Evolutionary conservation across 83 land plant species (phyloP).

Genomic region (Isoetes engelmannii): DNA sequence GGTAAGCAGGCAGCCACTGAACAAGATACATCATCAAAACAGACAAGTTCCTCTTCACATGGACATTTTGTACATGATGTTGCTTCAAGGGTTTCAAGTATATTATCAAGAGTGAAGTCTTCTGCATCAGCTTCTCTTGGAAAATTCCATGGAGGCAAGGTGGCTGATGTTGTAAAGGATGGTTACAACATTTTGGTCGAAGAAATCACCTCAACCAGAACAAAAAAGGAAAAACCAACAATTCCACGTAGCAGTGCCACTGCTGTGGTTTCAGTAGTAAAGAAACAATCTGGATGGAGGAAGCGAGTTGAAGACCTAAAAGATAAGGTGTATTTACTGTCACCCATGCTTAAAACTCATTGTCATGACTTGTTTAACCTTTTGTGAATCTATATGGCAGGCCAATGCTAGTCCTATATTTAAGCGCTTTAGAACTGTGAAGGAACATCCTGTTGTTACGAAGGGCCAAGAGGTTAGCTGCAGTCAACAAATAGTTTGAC

Average conservation of each 20-base stretch:
- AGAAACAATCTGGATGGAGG: slow-evolving; percentile 48
- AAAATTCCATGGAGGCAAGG: slow-evolving; percentile 47
- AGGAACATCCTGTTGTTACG: slow-evolving; percentile 71
- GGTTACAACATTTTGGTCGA: slow-evolving; percentile 67
- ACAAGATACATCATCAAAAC: too few species aligned
- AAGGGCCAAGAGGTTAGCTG: slow-evolving; percentile 73
- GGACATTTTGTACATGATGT: slow-evolving; percentile 6
- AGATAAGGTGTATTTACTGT: slow-evolving; percentile 34
- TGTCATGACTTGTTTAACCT: not conserved
- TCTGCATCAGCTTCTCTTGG: slow-evolving; percentile 41
- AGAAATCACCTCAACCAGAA: slow-evolving; percentile 54
- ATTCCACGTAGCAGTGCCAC: slow-evolving; percentile 54
- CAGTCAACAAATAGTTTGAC: not conserved
- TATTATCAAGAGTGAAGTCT: slow-evolving; percentile 19
- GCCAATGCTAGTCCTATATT: slow-evolving; percentile 46
- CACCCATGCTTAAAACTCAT: not conserved
- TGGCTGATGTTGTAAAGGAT: slow-evolving; percentile 54
- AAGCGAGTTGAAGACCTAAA: slow-evolving; percentile 48
- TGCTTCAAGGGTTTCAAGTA: slow-evolving; percentile 13
- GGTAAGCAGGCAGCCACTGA: too few species aligned
- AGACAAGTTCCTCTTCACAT: too few species aligned
- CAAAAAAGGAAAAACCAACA: slow-evolving; percentile 32
- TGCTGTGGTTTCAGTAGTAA: slow-evolving; percentile 60
- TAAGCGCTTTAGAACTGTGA: slow-evolving; percentile 51
- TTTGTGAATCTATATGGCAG: slow-evolving; percentile 15